Percentiles rank a stretch among this genome's conserved stretches.
phyloP scores from a whole-genome alignment of 164 flowering plant genomes.

The Cinnamomum micranthum region DNA sequence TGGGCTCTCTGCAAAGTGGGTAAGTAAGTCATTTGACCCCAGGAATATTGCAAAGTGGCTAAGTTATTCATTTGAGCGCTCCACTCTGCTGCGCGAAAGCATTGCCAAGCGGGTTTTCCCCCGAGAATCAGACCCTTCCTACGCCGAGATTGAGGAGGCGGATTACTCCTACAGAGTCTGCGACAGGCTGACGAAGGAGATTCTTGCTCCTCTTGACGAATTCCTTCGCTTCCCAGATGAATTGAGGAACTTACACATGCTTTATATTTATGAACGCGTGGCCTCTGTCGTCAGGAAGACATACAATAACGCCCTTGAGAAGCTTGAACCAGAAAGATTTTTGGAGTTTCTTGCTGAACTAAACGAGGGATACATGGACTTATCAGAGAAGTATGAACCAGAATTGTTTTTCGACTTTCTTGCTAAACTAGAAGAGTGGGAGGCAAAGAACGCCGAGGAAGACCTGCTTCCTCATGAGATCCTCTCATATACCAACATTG shows the following conservation, averaged over 20 bases:
- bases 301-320: conserved; percentile 31
- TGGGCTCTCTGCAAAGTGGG: conserved; percentile 26
- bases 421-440: conserved; percentile 24
- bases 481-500: conserved; percentile 13
- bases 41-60: conserved; percentile 22
- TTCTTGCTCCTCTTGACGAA: conserved; percentile 30
- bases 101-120: conserved; percentile 42
- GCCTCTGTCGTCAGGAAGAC: conserved; percentile 50
- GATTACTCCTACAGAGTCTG: conserved; percentile 39
- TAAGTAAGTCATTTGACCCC: no score
- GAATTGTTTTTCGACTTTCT: no score
- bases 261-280: conserved; percentile 45
- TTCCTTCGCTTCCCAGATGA: conserved; percentile 36
- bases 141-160: conserved; percentile 32
- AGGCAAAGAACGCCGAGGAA: conserved; percentile 45
- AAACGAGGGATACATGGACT: no score
- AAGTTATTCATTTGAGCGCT: conserved; percentile 21
- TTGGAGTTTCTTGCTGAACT: conserved; percentile 18
- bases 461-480: conserved; percentile 56
- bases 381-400: no score
- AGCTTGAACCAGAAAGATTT: conserved; percentile 42
- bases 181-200: conserved; percentile 39
- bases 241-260: no score
- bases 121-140: conserved; percentile 25
- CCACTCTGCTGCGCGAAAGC: conserved; percentile 37